Percentiles rank a stretch among this genome's conserved stretches.
Conservation (phyloP, 192 early-diverging fungal species). For the Backusella mclennaniae region DNA sequence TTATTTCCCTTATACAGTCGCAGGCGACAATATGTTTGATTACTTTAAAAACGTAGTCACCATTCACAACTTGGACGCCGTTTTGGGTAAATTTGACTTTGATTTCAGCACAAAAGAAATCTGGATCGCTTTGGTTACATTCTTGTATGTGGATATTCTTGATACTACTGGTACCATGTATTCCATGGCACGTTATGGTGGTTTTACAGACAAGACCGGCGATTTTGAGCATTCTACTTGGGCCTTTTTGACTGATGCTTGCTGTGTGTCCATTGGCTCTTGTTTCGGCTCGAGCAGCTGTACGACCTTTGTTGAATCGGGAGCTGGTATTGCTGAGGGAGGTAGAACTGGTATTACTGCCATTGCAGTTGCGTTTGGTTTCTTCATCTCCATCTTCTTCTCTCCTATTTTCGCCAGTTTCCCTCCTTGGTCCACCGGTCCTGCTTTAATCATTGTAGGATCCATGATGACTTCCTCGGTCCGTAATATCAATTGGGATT, state of each 20-base stretch:
- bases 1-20: slow-evolving; percentile 67
- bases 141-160: slow-evolving; percentile 83
- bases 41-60: slow-evolving; percentile 67
- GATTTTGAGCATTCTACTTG: slow-evolving; percentile 74
- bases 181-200: slow-evolving; percentile 81
- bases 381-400: slow-evolving; percentile 80
- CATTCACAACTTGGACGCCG: slow-evolving; percentile 28
- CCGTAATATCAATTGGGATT: slow-evolving; percentile 74
- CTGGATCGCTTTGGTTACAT: slow-evolving; percentile 80
- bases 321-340: slow-evolving; percentile 80
- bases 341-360: slow-evolving; percentile 76
- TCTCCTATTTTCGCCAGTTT: slow-evolving; percentile 82
- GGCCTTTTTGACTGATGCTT: slow-evolving; percentile 74
- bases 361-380: slow-evolving; percentile 60
- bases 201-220: slow-evolving; percentile 71
- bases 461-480: slow-evolving; percentile 76
- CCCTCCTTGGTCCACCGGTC: slow-evolving; percentile 83
- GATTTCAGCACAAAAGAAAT: slow-evolving; percentile 54
- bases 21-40: slow-evolving; percentile 62
- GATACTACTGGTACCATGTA: slow-evolving; percentile 85
- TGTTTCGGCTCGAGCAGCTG: slow-evolving; percentile 58
- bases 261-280: slow-evolving; percentile 61
- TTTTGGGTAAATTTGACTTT: slow-evolving; percentile 61
- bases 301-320: slow-evolving; percentile 81
- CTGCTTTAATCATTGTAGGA: slow-evolving; percentile 76